Conservation (phyloP, 2,329 filamentous ascomycete species). For the Ceratocystis destructans region DNA sequence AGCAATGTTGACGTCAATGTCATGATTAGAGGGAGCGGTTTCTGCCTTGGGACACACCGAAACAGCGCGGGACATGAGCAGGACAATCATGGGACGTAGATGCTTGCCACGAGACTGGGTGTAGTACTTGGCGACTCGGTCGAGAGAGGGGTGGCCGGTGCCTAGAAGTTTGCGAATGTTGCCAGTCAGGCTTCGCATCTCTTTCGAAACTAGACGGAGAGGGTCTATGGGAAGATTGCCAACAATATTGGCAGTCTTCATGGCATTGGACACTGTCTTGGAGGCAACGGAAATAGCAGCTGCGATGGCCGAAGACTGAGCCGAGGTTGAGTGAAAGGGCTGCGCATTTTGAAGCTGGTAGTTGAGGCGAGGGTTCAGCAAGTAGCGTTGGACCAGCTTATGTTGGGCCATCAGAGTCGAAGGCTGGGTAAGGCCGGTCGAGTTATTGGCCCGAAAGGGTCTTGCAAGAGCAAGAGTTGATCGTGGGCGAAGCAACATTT, state of each 20-base stretch:
- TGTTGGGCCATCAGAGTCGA: slow-evolving; percentile 11
- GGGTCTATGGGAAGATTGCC: slow-evolving; percentile 65
- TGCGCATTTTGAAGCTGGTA: slow-evolving; percentile 21
- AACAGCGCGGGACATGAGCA: slow-evolving; percentile 92
- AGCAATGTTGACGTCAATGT: slow-evolving; percentile 42
- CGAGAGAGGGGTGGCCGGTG: slow-evolving; percentile 84
- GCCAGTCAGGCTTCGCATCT: slow-evolving; percentile 89
- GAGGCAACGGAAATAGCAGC: slow-evolving; percentile 58
- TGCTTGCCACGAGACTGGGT: slow-evolving; percentile 95
- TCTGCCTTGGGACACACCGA: slow-evolving; percentile 53
- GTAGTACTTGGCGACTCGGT: slow-evolving; percentile 96
- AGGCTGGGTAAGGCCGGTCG: slow-evolving; percentile 8
- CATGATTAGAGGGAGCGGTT: slow-evolving; percentile 27
- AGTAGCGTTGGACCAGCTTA: slow-evolving; percentile 11
- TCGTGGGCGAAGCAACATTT: slow-evolving; percentile 14
- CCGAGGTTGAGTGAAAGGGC: slow-evolving; percentile 33
- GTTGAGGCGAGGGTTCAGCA: slow-evolving; percentile 15
- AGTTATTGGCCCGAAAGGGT: slow-evolving; percentile 9
- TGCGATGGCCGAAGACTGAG: slow-evolving; percentile 53
- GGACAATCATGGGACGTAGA: slow-evolving; percentile 81
- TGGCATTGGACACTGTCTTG: slow-evolving; percentile 55
- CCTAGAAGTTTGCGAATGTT: slow-evolving; percentile 89
- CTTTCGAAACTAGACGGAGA: slow-evolving; percentile 78
- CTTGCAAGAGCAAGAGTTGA: slow-evolving; percentile 13
- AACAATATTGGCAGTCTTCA: slow-evolving; percentile 47